These are phyloP conservation scores for Yueomyces sp. DNA, from an alignment of 805 yeast genomes.

Conservation along the genomic window DNA sequence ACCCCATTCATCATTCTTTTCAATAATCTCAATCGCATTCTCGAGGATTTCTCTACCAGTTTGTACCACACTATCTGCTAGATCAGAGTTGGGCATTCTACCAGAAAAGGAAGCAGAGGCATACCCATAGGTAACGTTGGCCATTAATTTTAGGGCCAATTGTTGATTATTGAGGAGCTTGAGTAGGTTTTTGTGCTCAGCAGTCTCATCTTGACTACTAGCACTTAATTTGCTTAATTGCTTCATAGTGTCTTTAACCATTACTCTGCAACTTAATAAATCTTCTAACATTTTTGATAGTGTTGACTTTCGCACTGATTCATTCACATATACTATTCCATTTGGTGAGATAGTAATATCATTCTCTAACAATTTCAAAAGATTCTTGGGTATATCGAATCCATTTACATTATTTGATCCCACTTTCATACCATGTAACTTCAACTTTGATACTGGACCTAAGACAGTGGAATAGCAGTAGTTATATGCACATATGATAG, in stretches of 20 bases:
- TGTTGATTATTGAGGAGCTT: constrained; percentile 64
- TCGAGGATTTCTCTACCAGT: constrained; percentile 79
- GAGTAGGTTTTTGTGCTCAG: constrained; percentile 15
- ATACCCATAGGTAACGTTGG: constrained; percentile 94
- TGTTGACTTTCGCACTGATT: constrained; percentile 52
- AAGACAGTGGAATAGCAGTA: constrained; percentile 67
- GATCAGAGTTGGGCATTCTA: constrained; percentile 91
- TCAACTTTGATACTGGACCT: constrained; percentile 47
- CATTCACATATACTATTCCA: constrained; percentile 66
- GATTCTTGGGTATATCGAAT: constrained; percentile 41
- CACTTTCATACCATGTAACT: constrained; percentile 30
- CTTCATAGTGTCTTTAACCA: constrained; percentile 51
- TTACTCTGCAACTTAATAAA: constrained; percentile 63
- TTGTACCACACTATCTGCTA: constrained; percentile 89
- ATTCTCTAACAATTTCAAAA: constrained; percentile 38
- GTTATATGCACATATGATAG: constrained; percentile 82
- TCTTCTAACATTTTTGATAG: constrained; percentile 78
- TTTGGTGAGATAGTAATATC: constrained; percentile 70
- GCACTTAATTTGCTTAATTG: constrained; percentile 16
- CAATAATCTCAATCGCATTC: constrained; percentile 57
- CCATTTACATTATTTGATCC: constrained; percentile 31
- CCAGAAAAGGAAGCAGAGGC: constrained; percentile 92
- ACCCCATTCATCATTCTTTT: constrained; percentile 47
- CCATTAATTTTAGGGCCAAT: constrained; percentile 74
- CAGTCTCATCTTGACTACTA: constrained; percentile 26